A percentile compares a stretch with the other conserved stretches of the same genome.
phyloP scores from a whole-genome alignment of 768 basidiomycete species.

The Mycena floridula region DNA sequence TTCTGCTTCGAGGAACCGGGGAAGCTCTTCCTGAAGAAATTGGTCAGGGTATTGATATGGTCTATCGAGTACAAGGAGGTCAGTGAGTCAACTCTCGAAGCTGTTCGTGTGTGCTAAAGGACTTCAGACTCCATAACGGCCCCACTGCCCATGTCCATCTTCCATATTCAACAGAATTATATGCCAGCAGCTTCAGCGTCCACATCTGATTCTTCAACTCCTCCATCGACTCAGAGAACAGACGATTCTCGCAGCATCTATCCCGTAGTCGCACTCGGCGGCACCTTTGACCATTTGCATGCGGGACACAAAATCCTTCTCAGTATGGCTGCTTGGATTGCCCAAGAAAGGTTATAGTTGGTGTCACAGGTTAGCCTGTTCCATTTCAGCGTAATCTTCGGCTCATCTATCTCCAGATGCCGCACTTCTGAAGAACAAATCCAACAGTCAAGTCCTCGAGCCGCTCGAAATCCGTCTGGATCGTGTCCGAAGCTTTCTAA shows the following conservation, averaged over 20 bases:
- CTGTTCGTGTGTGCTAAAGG: background rate
- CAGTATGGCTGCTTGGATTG: slow-evolving; percentile 85
- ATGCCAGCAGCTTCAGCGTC: background rate
- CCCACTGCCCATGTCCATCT: background rate
- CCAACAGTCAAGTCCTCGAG: slow-evolving; percentile 63
- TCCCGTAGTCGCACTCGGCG: slow-evolving; percentile 85
- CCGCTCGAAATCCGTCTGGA: slow-evolving; percentile 47
- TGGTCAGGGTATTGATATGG: slow-evolving; percentile 36
- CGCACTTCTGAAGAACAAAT: slow-evolving; percentile 62
- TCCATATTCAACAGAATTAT: slow-evolving; percentile 1
- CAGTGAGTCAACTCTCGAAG: slow-evolving; percentile 12
- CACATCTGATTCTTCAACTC: slow-evolving; percentile 4
- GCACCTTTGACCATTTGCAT: slow-evolving; percentile 97
- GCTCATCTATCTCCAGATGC: slow-evolving; percentile 44
- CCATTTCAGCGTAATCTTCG: slow-evolving; percentile 8
- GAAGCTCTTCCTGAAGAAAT: slow-evolving; percentile 35
- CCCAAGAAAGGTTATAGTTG: slow-evolving; percentile 76
- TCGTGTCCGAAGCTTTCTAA: slow-evolving; percentile 62
- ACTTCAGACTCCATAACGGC: slow-evolving; percentile 1
- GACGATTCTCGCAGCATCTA: too few relatives aligned
- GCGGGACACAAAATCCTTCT: slow-evolving; percentile 96
- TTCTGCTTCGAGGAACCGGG: slow-evolving; percentile 59
- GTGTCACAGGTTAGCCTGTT: slow-evolving; percentile 73
- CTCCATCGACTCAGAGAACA: too few relatives aligned
- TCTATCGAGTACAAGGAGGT: slow-evolving; percentile 47